phyloP scores from a whole-genome alignment of 2,329 filamentous ascomycete species.

The Penicillium sp. region DNA sequence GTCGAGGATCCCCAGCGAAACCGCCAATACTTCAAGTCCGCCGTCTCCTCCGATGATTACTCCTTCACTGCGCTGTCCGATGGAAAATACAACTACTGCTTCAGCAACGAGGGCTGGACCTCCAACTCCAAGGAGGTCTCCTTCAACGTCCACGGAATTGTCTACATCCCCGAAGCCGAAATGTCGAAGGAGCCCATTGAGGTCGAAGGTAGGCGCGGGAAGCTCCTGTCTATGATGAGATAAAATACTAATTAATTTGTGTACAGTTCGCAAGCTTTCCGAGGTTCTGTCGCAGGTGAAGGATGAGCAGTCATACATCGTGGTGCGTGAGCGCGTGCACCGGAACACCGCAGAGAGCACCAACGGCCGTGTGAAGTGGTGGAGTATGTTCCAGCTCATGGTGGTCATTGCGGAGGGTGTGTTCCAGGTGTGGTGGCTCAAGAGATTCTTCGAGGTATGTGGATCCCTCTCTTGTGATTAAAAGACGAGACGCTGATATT shows the following conservation, averaged over 20 bases:
- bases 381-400: slow-evolving; percentile 94
- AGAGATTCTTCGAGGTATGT: slow-evolving; percentile 87
- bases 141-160: slow-evolving; percentile 98
- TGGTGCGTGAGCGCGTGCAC: slow-evolving; percentile 92
- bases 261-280: slow-evolving; percentile 74
- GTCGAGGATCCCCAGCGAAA: slow-evolving; percentile 77
- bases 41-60: slow-evolving; percentile 87
- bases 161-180: slow-evolving; percentile 91
- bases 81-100: slow-evolving; percentile 94
- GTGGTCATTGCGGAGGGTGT: slow-evolving; percentile 88
- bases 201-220: slow-evolving; percentile 68
- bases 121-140: slow-evolving; percentile 96
- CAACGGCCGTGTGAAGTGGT: slow-evolving; percentile 97
- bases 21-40: slow-evolving; percentile 78
- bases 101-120: slow-evolving; percentile 98
- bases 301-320: slow-evolving; percentile 97
- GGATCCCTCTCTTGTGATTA: neutral
- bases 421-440: slow-evolving; percentile 99
- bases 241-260: slow-evolving; percentile 5
- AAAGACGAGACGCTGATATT: slow-evolving; percentile 6
- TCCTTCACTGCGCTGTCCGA: slow-evolving; percentile 83
- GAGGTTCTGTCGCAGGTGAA: slow-evolving; percentile 90
- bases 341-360: slow-evolving; percentile 99
- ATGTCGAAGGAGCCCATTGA: slow-evolving; percentile 85
- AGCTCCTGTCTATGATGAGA: neutral